Evolutionary conservation across 257 asterid genomes (phyloP).

Genomic region (Lycium barbarum): DNA sequence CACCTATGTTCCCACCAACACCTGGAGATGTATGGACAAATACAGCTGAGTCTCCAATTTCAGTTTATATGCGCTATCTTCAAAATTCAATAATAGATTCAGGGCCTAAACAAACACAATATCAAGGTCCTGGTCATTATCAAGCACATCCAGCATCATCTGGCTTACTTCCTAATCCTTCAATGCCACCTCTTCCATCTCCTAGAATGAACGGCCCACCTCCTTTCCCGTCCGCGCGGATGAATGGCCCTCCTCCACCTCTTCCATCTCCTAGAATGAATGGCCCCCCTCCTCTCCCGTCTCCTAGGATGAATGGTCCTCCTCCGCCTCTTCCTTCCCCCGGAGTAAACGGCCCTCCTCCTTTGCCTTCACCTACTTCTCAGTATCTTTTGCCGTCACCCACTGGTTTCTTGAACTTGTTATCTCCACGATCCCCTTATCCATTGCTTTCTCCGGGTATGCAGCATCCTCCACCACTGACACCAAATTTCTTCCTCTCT

Average conservation of each 20-base stretch:
- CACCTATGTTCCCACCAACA: conserved; percentile 52
- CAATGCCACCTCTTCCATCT: conserved; percentile 49
- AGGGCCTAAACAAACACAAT: conserved; percentile 50
- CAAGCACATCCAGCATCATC: conserved; percentile 40
- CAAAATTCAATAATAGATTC: conserved; percentile 74
- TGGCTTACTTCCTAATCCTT: conserved; percentile 53
- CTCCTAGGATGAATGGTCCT: conserved; percentile 72
- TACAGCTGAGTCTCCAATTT: conserved; percentile 81
- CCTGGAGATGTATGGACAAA: conserved; percentile 80
- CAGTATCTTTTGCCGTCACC: conserved; percentile 91
- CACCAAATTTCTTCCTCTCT: conserved; percentile 80
- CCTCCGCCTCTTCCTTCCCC: conserved; percentile 60
- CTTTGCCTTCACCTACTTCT: conserved; percentile 80
- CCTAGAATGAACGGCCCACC: conserved; percentile 60
- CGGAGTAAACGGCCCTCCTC: conserved; percentile 60
- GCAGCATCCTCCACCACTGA: conserved; percentile 68
- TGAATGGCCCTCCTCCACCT: conserved; percentile 59
- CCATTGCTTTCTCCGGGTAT: conserved; percentile 86
- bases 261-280: conserved; percentile 63
- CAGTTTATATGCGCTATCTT: conserved; percentile 88
- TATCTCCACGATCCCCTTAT: conserved; percentile 85
- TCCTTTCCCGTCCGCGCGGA: conserved; percentile 44
- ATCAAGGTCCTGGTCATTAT: conserved; percentile 45
- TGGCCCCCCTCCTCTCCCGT: conserved; percentile 52
- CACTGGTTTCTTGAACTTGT: conserved; percentile 63